These are phyloP conservation scores for Houttuynia cordata DNA, from an alignment of 164 flowering plant species.

Conservation along the genomic window DNA sequence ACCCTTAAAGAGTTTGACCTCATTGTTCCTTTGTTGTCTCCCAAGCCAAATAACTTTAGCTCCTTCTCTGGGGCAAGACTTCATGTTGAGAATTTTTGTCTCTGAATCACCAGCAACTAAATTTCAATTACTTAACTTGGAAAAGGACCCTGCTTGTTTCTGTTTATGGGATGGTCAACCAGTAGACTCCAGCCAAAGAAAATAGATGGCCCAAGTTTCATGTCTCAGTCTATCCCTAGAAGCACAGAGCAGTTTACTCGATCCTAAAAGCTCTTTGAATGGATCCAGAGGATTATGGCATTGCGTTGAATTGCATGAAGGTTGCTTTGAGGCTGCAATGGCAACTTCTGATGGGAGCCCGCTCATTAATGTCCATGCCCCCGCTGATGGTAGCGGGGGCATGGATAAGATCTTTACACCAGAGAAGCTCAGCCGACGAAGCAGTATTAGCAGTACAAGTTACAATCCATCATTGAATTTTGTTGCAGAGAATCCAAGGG, in stretches of 20 bases:
- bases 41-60: slow-evolving; percentile 16
- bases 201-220: slow-evolving; percentile 60
- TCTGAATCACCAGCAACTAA: slow-evolving; percentile 54
- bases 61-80: slow-evolving; percentile 84
- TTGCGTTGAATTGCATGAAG: slow-evolving; percentile 73
- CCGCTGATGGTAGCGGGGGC: slow-evolving; percentile 88
- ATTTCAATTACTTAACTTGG: slow-evolving; percentile 57
- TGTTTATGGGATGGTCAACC: slow-evolving; percentile 91
- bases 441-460: slow-evolving; percentile 22
- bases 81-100: slow-evolving; percentile 58
- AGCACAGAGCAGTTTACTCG: slow-evolving; percentile 22
- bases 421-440: slow-evolving; percentile 31
- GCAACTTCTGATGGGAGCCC: slow-evolving; percentile 87
- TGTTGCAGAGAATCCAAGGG: slow-evolving; percentile 13
- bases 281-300: too few relatives aligned
- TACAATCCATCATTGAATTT: slow-evolving; percentile 20
- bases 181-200: slow-evolving; percentile 80
- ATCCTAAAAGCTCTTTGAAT: too few relatives aligned
- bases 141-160: slow-evolving; percentile 95
- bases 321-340: slow-evolving; percentile 82
- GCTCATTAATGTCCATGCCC: slow-evolving; percentile 55
- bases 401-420: slow-evolving; percentile 65
- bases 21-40: slow-evolving; percentile 48
- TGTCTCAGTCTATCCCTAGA: slow-evolving; percentile 63
- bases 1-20: slow-evolving; percentile 63